Percentiles rank a stretch among this genome's conserved stretches.
These are phyloP conservation scores for Trichoderma koningiopsis DNA, from an alignment of 2,329 filamentous ascomycete genomes.

Conservation along the genomic window DNA sequence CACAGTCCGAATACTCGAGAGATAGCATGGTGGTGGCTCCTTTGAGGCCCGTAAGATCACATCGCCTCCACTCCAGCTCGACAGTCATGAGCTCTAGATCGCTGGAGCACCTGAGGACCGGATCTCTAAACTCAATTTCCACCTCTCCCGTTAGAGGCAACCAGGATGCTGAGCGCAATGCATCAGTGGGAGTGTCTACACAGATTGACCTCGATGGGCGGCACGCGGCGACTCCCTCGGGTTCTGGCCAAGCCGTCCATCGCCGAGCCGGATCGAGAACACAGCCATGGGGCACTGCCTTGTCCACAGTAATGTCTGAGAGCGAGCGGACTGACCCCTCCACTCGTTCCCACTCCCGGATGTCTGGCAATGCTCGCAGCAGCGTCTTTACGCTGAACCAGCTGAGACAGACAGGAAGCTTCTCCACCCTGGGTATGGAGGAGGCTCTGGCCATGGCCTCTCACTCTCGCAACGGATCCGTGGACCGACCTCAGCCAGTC, in stretches of 20 bases:
- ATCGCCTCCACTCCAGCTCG: conserved; percentile 46
- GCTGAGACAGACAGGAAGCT: conserved; percentile 59
- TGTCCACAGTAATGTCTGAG: conserved; percentile 66
- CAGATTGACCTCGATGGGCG: conserved; percentile 33
- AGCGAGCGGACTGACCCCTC: conserved; percentile 57
- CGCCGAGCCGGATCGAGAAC: conserved; percentile 27
- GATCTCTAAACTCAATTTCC: conserved; percentile 59
- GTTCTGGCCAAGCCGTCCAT: background rate
- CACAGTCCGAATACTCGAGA: conserved; percentile 56
- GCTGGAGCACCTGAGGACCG: conserved; percentile 55
- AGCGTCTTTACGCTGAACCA: conserved; percentile 54
- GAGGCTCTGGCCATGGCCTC: conserved; percentile 41
- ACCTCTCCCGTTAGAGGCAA: conserved; percentile 47
- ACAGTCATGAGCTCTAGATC: conserved; percentile 55
- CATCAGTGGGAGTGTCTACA: conserved; percentile 2
- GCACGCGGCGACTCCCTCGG: conserved; percentile 24
- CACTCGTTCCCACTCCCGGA: conserved; percentile 51
- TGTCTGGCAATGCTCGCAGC: conserved; percentile 50
- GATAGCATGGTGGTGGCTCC: conserved; percentile 63
- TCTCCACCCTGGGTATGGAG: conserved; percentile 53
- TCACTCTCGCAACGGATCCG: conserved; percentile 48
- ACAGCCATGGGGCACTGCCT: conserved; percentile 65
- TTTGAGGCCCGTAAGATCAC: conserved; percentile 42
- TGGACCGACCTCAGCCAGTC: conserved; percentile 53
- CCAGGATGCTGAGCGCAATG: conserved; percentile 46